Base-by-base conservation (phyloP, 1,139 yeast genomes). In the Sugiyamaella castrensis region DNA sequence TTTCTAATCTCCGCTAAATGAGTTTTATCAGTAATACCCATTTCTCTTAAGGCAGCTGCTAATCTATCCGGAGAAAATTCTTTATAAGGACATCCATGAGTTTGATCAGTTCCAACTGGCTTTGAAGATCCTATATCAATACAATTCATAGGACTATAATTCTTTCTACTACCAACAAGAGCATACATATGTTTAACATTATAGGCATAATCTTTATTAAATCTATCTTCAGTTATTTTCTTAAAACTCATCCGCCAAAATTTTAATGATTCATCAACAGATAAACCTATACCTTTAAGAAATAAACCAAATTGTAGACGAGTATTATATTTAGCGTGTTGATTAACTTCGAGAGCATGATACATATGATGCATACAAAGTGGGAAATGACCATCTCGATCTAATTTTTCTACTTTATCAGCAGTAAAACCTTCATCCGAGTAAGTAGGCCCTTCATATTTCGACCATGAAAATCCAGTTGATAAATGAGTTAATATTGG, bases 61-160 rank as follows among this genome's bases (percentile, higher is more conserved):
- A 92, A 72, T 43, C 78, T 75, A 40, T 87, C 94, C 12, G 79
- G 65, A 13, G 79, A 72, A 60, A 87, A 72, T 59, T 87, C 92
- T 50, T 95, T 74, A 68, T 87, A 92, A 2, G 98, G 97, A 68
- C 98, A 91, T 2, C 98, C 98, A 64, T 92, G 97, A 6, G 54
- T 78, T 62, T 89, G 95, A 34, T 77, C 80, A 44, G 81, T 77
- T 15, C 76, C 76, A 0, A 96, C 95, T 52, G 81, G 75, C 7
- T 92, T 88, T 57, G 83, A 81, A 31, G 81, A 75, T 52, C 87
- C 69, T 37, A 94, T 87, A 0, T 84, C 82, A 28, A 81, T 79
- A 71, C 97, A 92, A 62, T 84, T 86, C 84, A 85, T 80, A 0
- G 98, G 96, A 58, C 80, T 80, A 69, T 88, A 89, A 60, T 88